Percentiles rank a stretch among this genome's conserved stretches.
Conservation (phyloP, 352 stramenopile genomes). For the Globisporangium spiculum region DNA sequence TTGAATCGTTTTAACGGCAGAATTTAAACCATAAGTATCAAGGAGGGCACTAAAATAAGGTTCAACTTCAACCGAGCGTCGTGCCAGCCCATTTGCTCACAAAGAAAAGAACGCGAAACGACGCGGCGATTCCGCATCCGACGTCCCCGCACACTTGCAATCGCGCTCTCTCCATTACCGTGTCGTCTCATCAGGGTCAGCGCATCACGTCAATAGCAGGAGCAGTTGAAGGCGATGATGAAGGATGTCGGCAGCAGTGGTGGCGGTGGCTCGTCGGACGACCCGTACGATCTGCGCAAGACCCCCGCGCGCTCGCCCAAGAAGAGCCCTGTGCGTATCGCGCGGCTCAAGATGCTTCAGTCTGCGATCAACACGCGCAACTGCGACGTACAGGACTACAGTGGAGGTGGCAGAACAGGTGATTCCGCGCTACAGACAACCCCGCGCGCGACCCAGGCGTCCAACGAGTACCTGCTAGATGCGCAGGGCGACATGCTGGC, state of each 20-base stretch:
- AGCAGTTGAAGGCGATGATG: slow-evolving; percentile 11
- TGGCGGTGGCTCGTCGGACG: neutral
- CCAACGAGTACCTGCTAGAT: slow-evolving; percentile 18
- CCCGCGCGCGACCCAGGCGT: slow-evolving; percentile 11
- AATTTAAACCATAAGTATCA: neutral
- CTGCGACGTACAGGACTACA: slow-evolving; percentile 57
- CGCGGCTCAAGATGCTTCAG: slow-evolving; percentile 80
- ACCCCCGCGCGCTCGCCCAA: slow-evolving; percentile 37
- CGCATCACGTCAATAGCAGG: neutral
- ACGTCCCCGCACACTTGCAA: neutral
- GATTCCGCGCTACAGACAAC: slow-evolving; percentile 4
- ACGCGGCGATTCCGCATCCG: slow-evolving; percentile 2
- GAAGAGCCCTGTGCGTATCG: slow-evolving; percentile 72
- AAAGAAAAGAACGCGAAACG: slow-evolving; percentile 6
- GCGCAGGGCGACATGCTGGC: slow-evolving; percentile 51
- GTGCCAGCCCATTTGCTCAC: neutral
- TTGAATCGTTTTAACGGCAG: neutral
- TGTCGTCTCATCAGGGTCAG: neutral
- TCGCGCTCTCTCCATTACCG: neutral
- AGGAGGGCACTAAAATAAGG: neutral
- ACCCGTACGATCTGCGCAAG: neutral
- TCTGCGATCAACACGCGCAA: slow-evolving; percentile 79
- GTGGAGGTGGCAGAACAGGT: neutral
- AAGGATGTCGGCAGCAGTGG: slow-evolving; percentile 3
- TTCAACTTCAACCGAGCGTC: neutral